phyloP scores from a whole-genome alignment of 306 rosid species.

The Glycine latifolia region DNA sequence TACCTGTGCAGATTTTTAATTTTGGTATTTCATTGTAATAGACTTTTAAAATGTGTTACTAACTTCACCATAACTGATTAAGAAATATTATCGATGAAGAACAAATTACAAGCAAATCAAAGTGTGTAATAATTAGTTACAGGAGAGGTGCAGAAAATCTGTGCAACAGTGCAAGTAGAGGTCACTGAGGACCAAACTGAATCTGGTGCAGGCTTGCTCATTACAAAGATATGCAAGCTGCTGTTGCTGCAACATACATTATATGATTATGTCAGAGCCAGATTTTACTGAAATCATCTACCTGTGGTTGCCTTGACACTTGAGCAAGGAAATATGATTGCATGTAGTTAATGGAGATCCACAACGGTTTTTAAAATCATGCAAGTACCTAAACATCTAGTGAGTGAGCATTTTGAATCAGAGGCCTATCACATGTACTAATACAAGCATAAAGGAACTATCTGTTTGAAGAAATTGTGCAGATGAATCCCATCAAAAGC shows the following conservation, averaged over 20 bases:
- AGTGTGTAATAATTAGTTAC: neutral
- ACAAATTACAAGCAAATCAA: neutral
- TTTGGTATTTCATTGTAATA: no score
- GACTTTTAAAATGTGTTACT: constrained; percentile 14
- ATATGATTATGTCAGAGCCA: neutral
- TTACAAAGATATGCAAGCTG: constrained; percentile 34
- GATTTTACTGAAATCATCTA: constrained; percentile 32
- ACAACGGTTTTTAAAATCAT: neutral
- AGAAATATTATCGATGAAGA: no score
- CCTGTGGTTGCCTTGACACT: constrained; percentile 19
- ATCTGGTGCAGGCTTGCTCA: constrained; percentile 9
- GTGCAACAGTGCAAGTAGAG: neutral
- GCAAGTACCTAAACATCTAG: constrained; percentile 28
- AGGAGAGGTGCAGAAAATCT: neutral
- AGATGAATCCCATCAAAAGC: constrained; percentile 63
- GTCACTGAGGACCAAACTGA: neutral
- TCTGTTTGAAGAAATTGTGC: constrained; percentile 26
- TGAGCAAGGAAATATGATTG: constrained; percentile 22
- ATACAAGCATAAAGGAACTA: constrained; percentile 24
- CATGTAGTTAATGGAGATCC: constrained; percentile 14
- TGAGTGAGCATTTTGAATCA: constrained; percentile 41
- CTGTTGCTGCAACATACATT: neutral
- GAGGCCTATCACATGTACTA: constrained; percentile 33
- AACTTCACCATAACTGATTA: neutral
- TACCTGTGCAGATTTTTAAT: no score